Evolutionary conservation across 352 stramenopile genomes (phyloP).

Genomic region (Pythium angustatum): DNA sequence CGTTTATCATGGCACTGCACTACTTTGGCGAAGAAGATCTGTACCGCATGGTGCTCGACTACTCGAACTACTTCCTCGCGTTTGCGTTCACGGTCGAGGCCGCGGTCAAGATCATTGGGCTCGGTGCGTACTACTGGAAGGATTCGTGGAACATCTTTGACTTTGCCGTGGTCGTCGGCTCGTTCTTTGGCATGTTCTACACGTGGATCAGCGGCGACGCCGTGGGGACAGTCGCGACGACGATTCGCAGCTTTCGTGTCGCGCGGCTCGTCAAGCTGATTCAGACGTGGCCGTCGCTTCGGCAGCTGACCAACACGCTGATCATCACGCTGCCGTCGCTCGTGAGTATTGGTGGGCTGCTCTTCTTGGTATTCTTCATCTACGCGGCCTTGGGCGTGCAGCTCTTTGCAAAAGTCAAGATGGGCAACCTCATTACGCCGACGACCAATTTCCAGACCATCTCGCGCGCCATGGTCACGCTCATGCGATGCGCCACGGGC

Average conservation of each 20-base stretch:
- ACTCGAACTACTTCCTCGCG: slow-evolving; percentile 79
- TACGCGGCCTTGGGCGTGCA: slow-evolving; percentile 90
- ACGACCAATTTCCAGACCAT: slow-evolving; percentile 89
- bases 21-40: slow-evolving; percentile 80
- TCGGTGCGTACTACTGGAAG: slow-evolving; percentile 78
- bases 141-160: slow-evolving; percentile 87
- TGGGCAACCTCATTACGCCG: slow-evolving; percentile 61
- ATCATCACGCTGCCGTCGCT: slow-evolving; percentile 83
- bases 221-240: slow-evolving; percentile 45
- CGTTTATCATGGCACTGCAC: slow-evolving; percentile 74
- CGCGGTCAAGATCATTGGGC: slow-evolving; percentile 72
- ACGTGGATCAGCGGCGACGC: slow-evolving; percentile 31
- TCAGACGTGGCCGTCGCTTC: slow-evolving; percentile 69
- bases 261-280: slow-evolving; percentile 70
- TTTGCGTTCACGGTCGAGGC: slow-evolving; percentile 83
- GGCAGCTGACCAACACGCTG: slow-evolving; percentile 89
- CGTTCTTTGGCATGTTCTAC: slow-evolving; percentile 53
- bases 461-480: slow-evolving; percentile 60
- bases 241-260: slow-evolving; percentile 85
- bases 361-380: slow-evolving; percentile 93
- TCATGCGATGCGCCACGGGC: slow-evolving; percentile 88
- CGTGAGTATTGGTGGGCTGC: slow-evolving; percentile 82
- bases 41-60: slow-evolving; percentile 56
- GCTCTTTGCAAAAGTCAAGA: slow-evolving; percentile 87
- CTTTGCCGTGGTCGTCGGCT: slow-evolving; percentile 56